phyloP scores from a whole-genome alignment of 2,329 filamentous ascomycete genomes.

The Knoxdaviesia capensis region DNA sequence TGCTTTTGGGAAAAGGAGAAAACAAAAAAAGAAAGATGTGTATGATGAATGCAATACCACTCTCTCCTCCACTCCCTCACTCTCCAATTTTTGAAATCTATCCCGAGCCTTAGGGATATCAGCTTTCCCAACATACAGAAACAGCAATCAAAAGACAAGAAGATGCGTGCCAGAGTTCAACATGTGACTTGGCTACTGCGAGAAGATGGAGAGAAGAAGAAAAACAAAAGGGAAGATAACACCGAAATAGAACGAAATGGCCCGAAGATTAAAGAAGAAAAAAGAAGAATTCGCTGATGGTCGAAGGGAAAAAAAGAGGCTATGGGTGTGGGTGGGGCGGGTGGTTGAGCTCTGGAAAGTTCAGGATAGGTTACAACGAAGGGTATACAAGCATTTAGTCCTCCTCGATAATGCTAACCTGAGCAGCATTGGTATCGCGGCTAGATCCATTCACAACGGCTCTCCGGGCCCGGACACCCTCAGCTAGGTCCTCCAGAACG shows the following conservation, averaged over 20 bases:
- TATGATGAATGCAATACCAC: too few species aligned
- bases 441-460: conserved; percentile 18
- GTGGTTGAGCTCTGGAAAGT: background rate
- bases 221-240: too few species aligned
- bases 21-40: too few species aligned
- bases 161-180: background rate
- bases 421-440: conserved; percentile 10
- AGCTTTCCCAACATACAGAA: background rate
- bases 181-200: too few species aligned
- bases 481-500: conserved; percentile 68
- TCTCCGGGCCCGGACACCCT: conserved; percentile 61
- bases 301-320: background rate
- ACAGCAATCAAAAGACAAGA: background rate
- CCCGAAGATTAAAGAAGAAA: conserved; percentile 1
- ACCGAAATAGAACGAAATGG: background rate
- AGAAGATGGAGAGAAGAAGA: too few species aligned
- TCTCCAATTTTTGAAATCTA: too few species aligned
- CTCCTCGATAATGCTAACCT: conserved; percentile 29
- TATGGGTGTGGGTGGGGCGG: background rate
- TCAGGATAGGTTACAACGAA: too few species aligned
- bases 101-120: too few species aligned
- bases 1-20: too few species aligned
- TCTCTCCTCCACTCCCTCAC: too few species aligned
- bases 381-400: conserved; percentile 15
- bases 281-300: background rate